A percentile compares a stretch with the other conserved stretches of the same genome.
Evolutionary conservation across 202 grass and related monocot species (phyloP).

Genomic region (Cymbopogon flexuosus): DNA sequence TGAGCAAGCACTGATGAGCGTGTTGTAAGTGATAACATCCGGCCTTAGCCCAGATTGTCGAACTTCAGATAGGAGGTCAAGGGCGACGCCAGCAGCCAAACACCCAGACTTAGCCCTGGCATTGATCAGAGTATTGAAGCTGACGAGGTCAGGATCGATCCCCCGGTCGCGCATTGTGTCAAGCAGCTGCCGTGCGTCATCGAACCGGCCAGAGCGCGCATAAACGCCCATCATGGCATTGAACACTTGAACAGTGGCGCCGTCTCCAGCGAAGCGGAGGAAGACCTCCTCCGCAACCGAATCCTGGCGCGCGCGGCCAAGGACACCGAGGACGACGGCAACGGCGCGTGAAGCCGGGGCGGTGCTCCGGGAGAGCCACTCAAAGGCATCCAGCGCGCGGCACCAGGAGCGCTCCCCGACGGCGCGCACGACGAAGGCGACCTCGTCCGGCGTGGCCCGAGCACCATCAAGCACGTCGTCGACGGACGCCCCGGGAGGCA

Average conservation of each 20-base stretch:
- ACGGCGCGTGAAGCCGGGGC: slow-evolving; percentile 63
- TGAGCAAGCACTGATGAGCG: slow-evolving; percentile 76
- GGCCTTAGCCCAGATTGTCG: slow-evolving; percentile 64
- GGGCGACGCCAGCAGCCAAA: slow-evolving; percentile 42
- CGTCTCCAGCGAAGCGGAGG: slow-evolving; percentile 44
- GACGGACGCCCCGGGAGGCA: slow-evolving; percentile 45
- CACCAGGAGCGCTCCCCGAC: slow-evolving; percentile 63
- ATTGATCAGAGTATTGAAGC: slow-evolving; percentile 92
- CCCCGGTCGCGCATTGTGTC: slow-evolving; percentile 55
- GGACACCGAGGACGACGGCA: slow-evolving; percentile 63
- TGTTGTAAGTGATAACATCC: slow-evolving; percentile 89
- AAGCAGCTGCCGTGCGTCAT: slow-evolving; percentile 60
- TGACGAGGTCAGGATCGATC: slow-evolving; percentile 86
- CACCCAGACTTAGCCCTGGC: slow-evolving; percentile 65
- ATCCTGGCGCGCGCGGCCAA: slow-evolving; percentile 74
- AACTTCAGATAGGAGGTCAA: slow-evolving; percentile 72
- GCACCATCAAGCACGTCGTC: slow-evolving; percentile 52
- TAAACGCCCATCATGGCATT: slow-evolving; percentile 96
- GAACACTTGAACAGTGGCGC: slow-evolving; percentile 73
- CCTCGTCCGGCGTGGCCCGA: slow-evolving; percentile 56
- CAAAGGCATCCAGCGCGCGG: slow-evolving; percentile 73
- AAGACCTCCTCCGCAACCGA: slow-evolving; percentile 66
- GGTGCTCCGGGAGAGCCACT: slow-evolving; percentile 64
- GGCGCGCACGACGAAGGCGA: slow-evolving; percentile 59
- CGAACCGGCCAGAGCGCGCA: slow-evolving; percentile 58